These are phyloP conservation scores for Calonectria hongkongensis DNA, from an alignment of 2,329 filamentous ascomycete species.

Conservation along the genomic window DNA sequence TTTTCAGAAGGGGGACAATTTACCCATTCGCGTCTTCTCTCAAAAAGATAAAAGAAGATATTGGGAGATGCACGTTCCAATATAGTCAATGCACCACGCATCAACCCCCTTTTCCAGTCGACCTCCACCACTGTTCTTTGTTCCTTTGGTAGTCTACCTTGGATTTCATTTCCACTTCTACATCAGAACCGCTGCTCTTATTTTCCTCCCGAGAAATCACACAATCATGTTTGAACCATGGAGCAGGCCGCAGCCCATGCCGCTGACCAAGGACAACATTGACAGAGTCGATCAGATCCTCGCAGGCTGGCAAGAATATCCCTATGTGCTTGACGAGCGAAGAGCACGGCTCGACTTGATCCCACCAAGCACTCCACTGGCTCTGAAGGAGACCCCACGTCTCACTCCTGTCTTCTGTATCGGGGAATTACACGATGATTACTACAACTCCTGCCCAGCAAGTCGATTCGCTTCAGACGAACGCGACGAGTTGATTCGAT, in stretches of 20 bases:
- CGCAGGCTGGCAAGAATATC: not conserved
- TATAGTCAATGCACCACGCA: not conserved
- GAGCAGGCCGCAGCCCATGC: not conserved
- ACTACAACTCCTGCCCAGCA: not conserved
- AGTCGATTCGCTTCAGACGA: not conserved
- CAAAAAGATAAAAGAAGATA: not conserved
- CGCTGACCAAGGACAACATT: not conserved
- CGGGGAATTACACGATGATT: not conserved
- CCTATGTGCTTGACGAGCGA: not conserved
- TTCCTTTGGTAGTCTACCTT: not conserved
- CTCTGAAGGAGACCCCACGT: not conserved
- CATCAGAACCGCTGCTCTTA: not conserved
- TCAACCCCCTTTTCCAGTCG: not conserved
- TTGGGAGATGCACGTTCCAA: not conserved
- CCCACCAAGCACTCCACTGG: not conserved
- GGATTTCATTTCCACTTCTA: not conserved
- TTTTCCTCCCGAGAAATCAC: not conserved
- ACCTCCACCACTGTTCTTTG: not conserved
- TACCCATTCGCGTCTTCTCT: no score
- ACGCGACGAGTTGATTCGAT: not conserved
- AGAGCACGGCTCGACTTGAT: not conserved
- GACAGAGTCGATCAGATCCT: not conserved
- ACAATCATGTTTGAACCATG: not conserved
- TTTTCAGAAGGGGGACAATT: not conserved
- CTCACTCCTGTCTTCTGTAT: not conserved